Evolutionary conservation across 2,329 filamentous ascomycete genomes (phyloP).

Genomic region (Gaeumannomyces sp.): DNA sequence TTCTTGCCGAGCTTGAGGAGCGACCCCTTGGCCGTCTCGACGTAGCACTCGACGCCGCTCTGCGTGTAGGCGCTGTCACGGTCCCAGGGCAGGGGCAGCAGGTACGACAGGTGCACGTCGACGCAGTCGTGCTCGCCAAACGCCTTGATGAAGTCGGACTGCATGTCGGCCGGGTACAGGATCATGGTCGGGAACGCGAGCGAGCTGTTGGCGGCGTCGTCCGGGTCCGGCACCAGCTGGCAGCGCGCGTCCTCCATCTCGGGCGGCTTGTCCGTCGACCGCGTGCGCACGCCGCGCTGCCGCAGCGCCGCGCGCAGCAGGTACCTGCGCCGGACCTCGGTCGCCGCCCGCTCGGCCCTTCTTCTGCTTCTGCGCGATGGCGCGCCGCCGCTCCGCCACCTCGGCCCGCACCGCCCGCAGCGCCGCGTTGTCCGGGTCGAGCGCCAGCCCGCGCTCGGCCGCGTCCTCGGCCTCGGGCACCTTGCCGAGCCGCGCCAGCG

Average conservation of each 20-base stretch:
- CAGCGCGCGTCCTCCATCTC: slow-evolving; percentile 82
- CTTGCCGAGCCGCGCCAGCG: slow-evolving; percentile 73
- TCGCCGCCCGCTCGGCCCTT: slow-evolving; percentile 49
- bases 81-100: slow-evolving; percentile 90
- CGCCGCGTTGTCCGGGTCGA: slow-evolving; percentile 66
- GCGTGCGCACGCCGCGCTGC: slow-evolving; percentile 63
- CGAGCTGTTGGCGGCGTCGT: slow-evolving; percentile 54
- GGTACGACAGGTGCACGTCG: slow-evolving; percentile 72
- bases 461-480: slow-evolving; percentile 75
- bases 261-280: slow-evolving; percentile 64
- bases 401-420: slow-evolving; percentile 53
- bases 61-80: slow-evolving; percentile 61
- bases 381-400: slow-evolving; percentile 50
- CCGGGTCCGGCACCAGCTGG: slow-evolving; percentile 61
- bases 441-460: slow-evolving; percentile 62
- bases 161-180: slow-evolving; percentile 74
- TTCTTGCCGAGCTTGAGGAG: slow-evolving; percentile 89
- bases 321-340: slow-evolving; percentile 46
- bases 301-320: slow-evolving; percentile 61
- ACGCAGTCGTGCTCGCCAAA: slow-evolving; percentile 74
- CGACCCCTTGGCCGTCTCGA: slow-evolving; percentile 75
- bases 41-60: slow-evolving; percentile 72
- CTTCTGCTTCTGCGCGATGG: slow-evolving; percentile 47
- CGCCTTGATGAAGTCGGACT: slow-evolving; percentile 87
- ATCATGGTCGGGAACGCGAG: slow-evolving; percentile 75